A percentile compares a stretch with the other conserved stretches of the same genome.
These are phyloP conservation scores for Trichoderma asperellum DNA, from an alignment of 2,329 filamentous ascomycete species.

Conservation along the genomic window DNA sequence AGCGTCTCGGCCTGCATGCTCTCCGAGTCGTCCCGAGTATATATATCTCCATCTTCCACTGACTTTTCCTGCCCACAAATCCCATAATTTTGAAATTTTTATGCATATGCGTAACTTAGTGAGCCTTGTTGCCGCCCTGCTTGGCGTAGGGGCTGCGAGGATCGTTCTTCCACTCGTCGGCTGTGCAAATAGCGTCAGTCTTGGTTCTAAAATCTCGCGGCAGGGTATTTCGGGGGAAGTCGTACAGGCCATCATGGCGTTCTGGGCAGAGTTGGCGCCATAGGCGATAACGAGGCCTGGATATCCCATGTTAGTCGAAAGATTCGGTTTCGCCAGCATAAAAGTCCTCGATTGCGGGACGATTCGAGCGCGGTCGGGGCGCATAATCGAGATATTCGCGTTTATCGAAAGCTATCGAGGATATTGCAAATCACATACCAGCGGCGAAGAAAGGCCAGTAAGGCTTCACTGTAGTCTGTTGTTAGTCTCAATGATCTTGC, in stretches of 20 bases:
- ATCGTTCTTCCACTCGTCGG: conserved; percentile 96
- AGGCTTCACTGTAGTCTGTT: conserved; percentile 70
- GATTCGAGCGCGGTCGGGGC: conserved; percentile 10
- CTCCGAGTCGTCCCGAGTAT: conserved; percentile 37
- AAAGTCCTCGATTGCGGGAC: conserved; percentile 14
- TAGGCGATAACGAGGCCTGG: conserved; percentile 80
- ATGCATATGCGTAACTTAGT: conserved; percentile 44
- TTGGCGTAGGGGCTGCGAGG: conserved; percentile 77
- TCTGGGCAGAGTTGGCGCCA: conserved; percentile 85
- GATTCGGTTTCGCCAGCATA: conserved; percentile 6
- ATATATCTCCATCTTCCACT: conserved; percentile 37
- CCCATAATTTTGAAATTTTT: conserved; percentile 20
- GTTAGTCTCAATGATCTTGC: conserved; percentile 33
- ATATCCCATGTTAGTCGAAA: conserved; percentile 44
- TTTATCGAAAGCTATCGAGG: not conserved
- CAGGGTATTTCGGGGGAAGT: conserved; percentile 26
- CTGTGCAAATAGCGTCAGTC: conserved; percentile 53
- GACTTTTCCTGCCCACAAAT: conserved; percentile 28
- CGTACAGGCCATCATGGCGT: conserved; percentile 76
- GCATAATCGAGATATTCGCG: not conserved
- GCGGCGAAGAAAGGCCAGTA: conserved; percentile 93
- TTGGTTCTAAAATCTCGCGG: not conserved
- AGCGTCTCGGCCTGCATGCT: conserved; percentile 25
- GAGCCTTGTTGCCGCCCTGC: conserved; percentile 43
- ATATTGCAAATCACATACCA: conserved; percentile 65